A percentile compares a stretch with the other conserved stretches of the same genome.
phyloP scores from a whole-genome alignment of 805 yeast genomes.

The Candida rishiriensis region DNA sequence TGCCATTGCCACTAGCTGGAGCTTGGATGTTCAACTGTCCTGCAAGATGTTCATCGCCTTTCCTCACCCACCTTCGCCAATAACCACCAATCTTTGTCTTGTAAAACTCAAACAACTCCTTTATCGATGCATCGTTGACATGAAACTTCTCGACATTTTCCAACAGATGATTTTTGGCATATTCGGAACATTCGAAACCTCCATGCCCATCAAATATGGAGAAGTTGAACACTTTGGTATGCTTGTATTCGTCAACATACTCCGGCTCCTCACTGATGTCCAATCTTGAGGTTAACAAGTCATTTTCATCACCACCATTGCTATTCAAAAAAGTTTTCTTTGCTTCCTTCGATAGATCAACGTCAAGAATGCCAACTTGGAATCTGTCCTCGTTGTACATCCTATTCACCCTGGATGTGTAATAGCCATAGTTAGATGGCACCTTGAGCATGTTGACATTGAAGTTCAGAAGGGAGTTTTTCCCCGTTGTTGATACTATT shows the following conservation, averaged over 20 bases:
- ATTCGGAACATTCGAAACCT: slow-evolving; percentile 68
- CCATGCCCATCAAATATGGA: slow-evolving; percentile 95
- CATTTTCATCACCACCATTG: not conserved
- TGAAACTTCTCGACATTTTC: slow-evolving; percentile 44
- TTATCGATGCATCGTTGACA: slow-evolving; percentile 30
- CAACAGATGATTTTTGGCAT: slow-evolving; percentile 50
- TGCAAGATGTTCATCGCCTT: slow-evolving; percentile 24
- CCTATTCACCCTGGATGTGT: slow-evolving; percentile 70
- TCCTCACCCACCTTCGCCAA: slow-evolving; percentile 74
- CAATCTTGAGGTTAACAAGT: slow-evolving; percentile 12
- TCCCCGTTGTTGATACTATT: slow-evolving; percentile 16
- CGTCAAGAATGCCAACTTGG: slow-evolving; percentile 44
- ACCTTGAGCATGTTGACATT: slow-evolving; percentile 57
- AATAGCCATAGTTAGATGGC: slow-evolving; percentile 78
- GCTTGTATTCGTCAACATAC: slow-evolving; percentile 7
- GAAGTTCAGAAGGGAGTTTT: slow-evolving; percentile 28
- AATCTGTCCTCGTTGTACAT: slow-evolving; percentile 77
- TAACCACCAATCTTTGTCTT: slow-evolving; percentile 66
- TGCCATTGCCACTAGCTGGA: too few relatives aligned
- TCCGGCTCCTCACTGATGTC: slow-evolving; percentile 13
- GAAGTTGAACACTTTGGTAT: slow-evolving; percentile 53
- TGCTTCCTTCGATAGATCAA: slow-evolving; percentile 15
- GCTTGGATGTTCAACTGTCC: slow-evolving; percentile 15
- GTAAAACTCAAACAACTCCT: slow-evolving; percentile 50
- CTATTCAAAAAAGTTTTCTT: not conserved